Evolutionary conservation across 257 asterid species (phyloP).

Genomic region (Lantana camara): DNA sequence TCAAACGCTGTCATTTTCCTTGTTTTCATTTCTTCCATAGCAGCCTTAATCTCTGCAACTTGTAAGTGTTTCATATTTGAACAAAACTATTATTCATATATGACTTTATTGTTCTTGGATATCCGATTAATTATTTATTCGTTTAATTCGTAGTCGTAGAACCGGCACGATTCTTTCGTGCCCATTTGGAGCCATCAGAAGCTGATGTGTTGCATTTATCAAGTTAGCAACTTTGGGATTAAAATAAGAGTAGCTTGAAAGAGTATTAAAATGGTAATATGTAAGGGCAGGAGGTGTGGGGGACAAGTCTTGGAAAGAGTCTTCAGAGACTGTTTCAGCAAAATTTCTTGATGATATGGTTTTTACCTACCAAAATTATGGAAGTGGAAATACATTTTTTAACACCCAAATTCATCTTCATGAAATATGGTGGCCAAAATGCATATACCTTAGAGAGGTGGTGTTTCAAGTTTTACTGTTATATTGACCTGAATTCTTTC

Average conservation of each 20-base stretch:
- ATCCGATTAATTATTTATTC: background rate
- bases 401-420: too few species aligned
- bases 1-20: constrained; percentile 4
- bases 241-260: background rate
- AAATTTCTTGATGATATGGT: constrained; percentile 1
- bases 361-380: constrained; percentile 20
- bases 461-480: too few species aligned
- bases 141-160: background rate
- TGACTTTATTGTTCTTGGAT: background rate
- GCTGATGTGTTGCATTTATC: constrained; percentile 17
- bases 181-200: constrained; percentile 24
- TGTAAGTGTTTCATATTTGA: background rate
- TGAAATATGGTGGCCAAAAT: too few species aligned
- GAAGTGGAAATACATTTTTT: background rate
- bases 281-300: background rate
- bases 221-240: constrained; percentile 11
- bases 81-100: background rate
- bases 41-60: constrained; percentile 22
- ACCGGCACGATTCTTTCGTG: background rate
- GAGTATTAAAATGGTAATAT: background rate
- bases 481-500: too few species aligned
- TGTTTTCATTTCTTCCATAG: constrained; percentile 14
- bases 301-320: constrained; percentile 9
- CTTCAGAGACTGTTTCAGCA: background rate
- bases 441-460: too few species aligned